Conservation (phyloP, 2,329 filamentous ascomycete species). For the Elsinoe perseae region DNA sequence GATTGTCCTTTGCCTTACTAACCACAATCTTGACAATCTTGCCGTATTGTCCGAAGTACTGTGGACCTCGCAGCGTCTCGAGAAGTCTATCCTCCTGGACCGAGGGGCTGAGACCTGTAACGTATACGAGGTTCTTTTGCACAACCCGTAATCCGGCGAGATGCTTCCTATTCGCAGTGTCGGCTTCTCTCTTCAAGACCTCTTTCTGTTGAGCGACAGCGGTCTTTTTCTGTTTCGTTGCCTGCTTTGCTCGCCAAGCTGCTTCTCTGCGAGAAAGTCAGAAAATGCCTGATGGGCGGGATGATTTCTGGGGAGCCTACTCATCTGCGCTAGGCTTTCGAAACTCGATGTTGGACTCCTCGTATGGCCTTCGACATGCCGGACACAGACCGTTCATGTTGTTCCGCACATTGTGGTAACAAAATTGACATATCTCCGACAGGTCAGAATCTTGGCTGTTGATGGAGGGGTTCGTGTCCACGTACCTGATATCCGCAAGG, state of each 20-base stretch:
- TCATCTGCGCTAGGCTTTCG: slow-evolving; percentile 93
- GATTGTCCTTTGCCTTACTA: slow-evolving; percentile 82
- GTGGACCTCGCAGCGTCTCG: slow-evolving; percentile 77
- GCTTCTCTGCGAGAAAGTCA: slow-evolving; percentile 20
- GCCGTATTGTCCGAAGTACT: slow-evolving; percentile 97
- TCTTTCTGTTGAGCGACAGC: slow-evolving; percentile 87
- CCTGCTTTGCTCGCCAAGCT: slow-evolving; percentile 63
- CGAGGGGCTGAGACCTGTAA: slow-evolving; percentile 85
- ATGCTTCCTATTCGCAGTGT: slow-evolving; percentile 91
- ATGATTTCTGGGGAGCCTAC: slow-evolving; percentile 47
- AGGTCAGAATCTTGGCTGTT: not conserved
- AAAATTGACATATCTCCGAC: slow-evolving; percentile 94
- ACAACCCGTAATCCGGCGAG: slow-evolving; percentile 91
- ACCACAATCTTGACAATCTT: slow-evolving; percentile 99
- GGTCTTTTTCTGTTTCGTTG: slow-evolving; percentile 84
- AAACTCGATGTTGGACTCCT: slow-evolving; percentile 95
- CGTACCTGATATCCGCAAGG: slow-evolving; percentile 95
- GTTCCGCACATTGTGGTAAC: slow-evolving; percentile 98
- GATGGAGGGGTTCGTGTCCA: slow-evolving; percentile 12
- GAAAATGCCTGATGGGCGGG: not conserved
- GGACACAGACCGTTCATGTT: slow-evolving; percentile 97
- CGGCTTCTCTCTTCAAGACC: slow-evolving; percentile 89
- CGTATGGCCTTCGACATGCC: slow-evolving; percentile 91
- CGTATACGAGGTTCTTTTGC: slow-evolving; percentile 97
- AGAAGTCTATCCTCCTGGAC: slow-evolving; percentile 88